phyloP scores from a whole-genome alignment of 2,329 filamentous ascomycete genomes.

The Exophiala viscosa region DNA sequence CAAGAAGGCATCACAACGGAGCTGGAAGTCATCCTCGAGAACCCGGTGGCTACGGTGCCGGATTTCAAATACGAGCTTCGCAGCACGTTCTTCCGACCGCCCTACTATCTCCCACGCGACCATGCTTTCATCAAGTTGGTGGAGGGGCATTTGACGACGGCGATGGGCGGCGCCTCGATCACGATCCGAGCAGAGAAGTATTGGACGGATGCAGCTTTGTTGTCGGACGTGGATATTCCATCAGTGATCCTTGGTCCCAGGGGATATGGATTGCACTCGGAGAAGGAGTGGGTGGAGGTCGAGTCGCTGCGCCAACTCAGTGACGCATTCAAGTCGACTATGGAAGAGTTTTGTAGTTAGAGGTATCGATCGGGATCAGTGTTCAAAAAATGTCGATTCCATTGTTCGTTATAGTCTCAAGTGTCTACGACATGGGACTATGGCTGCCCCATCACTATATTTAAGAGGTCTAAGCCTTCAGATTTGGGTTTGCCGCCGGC shows the following conservation, averaged over 20 bases:
- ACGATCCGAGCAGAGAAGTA: not conserved
- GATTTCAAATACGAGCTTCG: slow-evolving; percentile 1
- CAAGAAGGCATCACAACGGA: slow-evolving; percentile 20
- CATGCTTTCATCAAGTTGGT: not conserved
- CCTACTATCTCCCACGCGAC: not conserved
- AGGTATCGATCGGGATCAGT: too few relatives aligned
- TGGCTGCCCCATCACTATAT: too few relatives aligned
- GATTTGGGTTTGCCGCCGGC: slow-evolving; percentile 14
- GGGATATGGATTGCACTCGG: not conserved
- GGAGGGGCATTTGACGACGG: not conserved
- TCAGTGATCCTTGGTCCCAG: not conserved
- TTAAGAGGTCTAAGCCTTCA: too few relatives aligned
- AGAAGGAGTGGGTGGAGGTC: not conserved
- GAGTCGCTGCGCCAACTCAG: not conserved
- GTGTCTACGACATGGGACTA: too few relatives aligned
- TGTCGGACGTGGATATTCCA: not conserved
- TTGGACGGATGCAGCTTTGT: not conserved
- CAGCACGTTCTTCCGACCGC: not conserved
- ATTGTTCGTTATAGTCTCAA: too few relatives aligned
- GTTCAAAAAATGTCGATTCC: too few relatives aligned
- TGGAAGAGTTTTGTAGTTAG: not conserved
- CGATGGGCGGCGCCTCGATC: not conserved
- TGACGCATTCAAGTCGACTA: not conserved
- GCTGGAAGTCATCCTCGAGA: not conserved
- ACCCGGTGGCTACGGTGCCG: not conserved